phyloP scores from a whole-genome alignment of 805 yeast species.

The Geotrichum ghanense region DNA sequence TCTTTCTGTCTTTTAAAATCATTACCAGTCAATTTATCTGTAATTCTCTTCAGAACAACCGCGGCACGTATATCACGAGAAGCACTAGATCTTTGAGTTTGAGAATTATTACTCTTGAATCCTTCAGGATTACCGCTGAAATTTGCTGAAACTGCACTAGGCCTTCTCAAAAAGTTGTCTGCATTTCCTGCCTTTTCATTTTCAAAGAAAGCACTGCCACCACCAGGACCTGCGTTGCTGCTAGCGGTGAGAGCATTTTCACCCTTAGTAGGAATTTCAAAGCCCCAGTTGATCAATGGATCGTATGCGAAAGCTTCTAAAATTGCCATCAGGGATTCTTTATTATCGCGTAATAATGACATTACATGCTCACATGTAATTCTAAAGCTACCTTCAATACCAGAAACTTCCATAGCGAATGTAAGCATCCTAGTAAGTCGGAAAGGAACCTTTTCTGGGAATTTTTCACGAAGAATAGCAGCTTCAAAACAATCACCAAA shows the following conservation, averaged over 20 bases:
- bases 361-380: constrained; percentile 96
- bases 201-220: constrained; percentile 2
- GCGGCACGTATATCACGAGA: constrained; percentile 82
- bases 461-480: constrained; percentile 90
- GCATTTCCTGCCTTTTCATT: constrained; percentile 1
- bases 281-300: constrained; percentile 98
- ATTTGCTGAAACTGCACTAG: constrained; percentile 16
- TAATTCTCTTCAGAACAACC: constrained; percentile 76
- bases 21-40: constrained; percentile 87
- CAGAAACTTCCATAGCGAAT: constrained; percentile 98
- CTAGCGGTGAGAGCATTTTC: constrained; percentile 5
- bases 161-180: constrained; percentile 11
- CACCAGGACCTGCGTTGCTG: constrained; percentile 3
- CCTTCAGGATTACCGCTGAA: constrained; percentile 50
- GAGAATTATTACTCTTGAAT: constrained; percentile 60
- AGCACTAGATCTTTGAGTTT: constrained; percentile 56
- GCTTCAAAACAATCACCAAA: constrained; percentile 99
- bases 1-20: constrained; percentile 68
- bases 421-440: constrained; percentile 93
- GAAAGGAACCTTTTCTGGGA: constrained; percentile 97
- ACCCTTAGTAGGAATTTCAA: constrained; percentile 65
- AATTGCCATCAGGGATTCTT: constrained; percentile 95
- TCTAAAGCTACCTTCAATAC: constrained; percentile 94
- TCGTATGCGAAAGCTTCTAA: constrained; percentile 97
- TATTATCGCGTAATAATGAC: constrained; percentile 86